Percentiles rank a stretch among this genome's conserved stretches.
Evolutionary conservation across 805 yeast species (phyloP).

Genomic region (Ogataea degrootiae): DNA sequence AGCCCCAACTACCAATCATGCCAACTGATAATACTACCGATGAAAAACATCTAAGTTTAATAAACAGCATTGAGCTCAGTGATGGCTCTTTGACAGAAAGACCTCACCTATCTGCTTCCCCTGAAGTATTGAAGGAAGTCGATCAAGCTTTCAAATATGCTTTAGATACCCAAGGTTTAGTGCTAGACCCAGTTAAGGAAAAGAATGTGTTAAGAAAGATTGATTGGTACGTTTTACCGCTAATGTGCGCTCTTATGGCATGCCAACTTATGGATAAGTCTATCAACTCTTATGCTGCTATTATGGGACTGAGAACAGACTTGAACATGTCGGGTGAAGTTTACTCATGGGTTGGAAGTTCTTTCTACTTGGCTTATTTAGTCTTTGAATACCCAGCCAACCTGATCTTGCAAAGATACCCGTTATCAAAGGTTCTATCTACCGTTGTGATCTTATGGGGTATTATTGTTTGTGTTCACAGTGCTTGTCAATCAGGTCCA

Average conservation of each 20-base stretch:
- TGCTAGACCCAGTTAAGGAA: conserved; percentile 15
- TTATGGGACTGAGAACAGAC: conserved; percentile 33
- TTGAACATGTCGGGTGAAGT: conserved; percentile 31
- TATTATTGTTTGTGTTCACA: conserved; percentile 32
- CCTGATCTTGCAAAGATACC: conserved; percentile 46
- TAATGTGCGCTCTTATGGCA: conserved; percentile 4
- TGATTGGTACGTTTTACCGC: no score
- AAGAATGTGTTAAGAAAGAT: no score
- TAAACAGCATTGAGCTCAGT: no score
- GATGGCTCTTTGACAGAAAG: no score
- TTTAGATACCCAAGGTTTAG: conserved; percentile 15
- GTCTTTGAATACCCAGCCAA: no score
- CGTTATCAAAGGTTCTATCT: conserved; percentile 38
- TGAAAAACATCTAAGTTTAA: no score
- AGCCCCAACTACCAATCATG: no score
- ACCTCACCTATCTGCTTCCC: not conserved
- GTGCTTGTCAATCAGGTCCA: conserved; percentile 38
- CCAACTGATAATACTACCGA: no score
- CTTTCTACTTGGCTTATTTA: conserved; percentile 35
- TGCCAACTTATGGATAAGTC: conserved; percentile 39
- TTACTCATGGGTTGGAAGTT: conserved; percentile 40
- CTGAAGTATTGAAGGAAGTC: conserved; percentile 24
- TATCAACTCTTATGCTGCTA: conserved; percentile 34
- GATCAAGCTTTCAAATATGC: conserved; percentile 37
- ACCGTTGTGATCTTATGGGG: conserved; percentile 31